These are phyloP conservation scores for Zygosaccharomyces lentus DNA, from an alignment of 805 yeast species.

Conservation along the genomic window DNA sequence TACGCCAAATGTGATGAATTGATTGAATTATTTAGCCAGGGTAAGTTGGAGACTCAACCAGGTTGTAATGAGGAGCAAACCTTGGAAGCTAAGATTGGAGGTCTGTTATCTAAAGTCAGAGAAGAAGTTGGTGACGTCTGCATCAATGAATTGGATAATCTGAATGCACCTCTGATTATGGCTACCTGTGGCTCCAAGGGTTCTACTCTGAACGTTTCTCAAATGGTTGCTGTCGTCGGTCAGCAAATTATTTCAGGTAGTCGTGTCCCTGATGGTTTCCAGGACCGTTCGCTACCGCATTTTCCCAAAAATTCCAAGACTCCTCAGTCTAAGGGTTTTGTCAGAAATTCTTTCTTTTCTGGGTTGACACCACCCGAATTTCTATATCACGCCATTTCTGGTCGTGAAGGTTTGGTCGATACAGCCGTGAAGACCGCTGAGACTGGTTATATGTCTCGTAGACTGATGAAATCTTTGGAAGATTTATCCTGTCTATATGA, in stretches of 20 bases:
- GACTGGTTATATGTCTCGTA: slow-evolving; percentile 97
- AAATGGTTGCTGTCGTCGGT: slow-evolving; percentile 99
- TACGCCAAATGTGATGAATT: slow-evolving; percentile 88
- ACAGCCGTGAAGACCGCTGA: slow-evolving; percentile 99
- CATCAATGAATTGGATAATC: slow-evolving; percentile 80
- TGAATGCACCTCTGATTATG: slow-evolving; percentile 97
- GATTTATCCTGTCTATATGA: slow-evolving; percentile 93
- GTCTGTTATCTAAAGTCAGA: slow-evolving; percentile 91
- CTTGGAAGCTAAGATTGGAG: slow-evolving; percentile 95
- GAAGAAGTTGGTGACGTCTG: slow-evolving; percentile 99
- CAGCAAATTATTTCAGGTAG: slow-evolving; percentile 98
- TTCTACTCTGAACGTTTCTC: slow-evolving; percentile 95
- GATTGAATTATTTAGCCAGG: slow-evolving; percentile 70
- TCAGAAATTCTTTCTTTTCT: slow-evolving; percentile 87
- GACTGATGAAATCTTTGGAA: slow-evolving; percentile 95
- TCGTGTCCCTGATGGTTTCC: slow-evolving; percentile 99
- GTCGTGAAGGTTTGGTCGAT: slow-evolving; percentile 98
- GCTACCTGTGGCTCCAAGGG: slow-evolving; percentile 99
- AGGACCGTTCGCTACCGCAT: slow-evolving; percentile 96
- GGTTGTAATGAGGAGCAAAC: slow-evolving; percentile 99
- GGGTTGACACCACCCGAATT: slow-evolving; percentile 97
- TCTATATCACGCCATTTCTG: slow-evolving; percentile 96
- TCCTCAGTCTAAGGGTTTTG: slow-evolving; percentile 97
- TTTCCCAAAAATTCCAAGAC: slow-evolving; percentile 93
- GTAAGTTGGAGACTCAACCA: slow-evolving; percentile 94